Percentiles rank a stretch among this genome's conserved stretches.
These are phyloP conservation scores for Taphrina confusa DNA, from an alignment of 1,139 yeast genomes.

Conservation along the genomic window DNA sequence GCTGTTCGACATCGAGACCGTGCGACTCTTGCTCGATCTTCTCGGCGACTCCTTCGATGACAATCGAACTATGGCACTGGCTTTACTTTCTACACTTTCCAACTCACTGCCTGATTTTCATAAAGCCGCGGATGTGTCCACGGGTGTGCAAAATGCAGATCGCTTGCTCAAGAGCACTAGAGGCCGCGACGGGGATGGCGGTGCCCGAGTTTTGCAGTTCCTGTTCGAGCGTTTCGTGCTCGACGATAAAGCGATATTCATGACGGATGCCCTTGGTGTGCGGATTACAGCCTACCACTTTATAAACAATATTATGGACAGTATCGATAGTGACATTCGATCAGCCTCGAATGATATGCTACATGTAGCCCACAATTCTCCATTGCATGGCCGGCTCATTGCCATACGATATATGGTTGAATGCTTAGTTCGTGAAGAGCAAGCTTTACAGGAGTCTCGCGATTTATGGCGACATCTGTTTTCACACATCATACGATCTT, in stretches of 20 bases:
- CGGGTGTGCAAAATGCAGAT: slow-evolving; percentile 43
- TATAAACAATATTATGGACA: slow-evolving; percentile 48
- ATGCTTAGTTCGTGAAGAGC: slow-evolving; percentile 39
- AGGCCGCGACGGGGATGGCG: slow-evolving; percentile 61
- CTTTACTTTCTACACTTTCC: slow-evolving; percentile 54
- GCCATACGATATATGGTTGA: slow-evolving; percentile 57
- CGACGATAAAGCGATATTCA: slow-evolving; percentile 31
- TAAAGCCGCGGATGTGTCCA: slow-evolving; percentile 34
- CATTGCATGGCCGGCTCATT: slow-evolving; percentile 50
- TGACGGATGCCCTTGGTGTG: neutral
- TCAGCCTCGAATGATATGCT: slow-evolving; percentile 47
- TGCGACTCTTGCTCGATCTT: slow-evolving; percentile 59
- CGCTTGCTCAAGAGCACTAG: slow-evolving; percentile 43
- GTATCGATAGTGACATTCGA: slow-evolving; percentile 45
- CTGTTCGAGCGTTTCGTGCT: slow-evolving; percentile 44
- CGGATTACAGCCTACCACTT: neutral
- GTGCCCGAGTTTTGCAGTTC: slow-evolving; percentile 66
- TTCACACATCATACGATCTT: slow-evolving; percentile 42
- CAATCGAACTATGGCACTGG: slow-evolving; percentile 58
- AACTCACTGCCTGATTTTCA: slow-evolving; percentile 44
- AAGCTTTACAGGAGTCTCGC: slow-evolving; percentile 12
- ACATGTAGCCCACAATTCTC: slow-evolving; percentile 45
- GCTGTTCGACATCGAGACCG: slow-evolving; percentile 50
- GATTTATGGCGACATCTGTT: slow-evolving; percentile 41
- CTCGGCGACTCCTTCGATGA: slow-evolving; percentile 75